These are phyloP conservation scores for Curvularia eragrostidis DNA, from an alignment of 2,329 filamentous ascomycete species.

Conservation along the genomic window DNA sequence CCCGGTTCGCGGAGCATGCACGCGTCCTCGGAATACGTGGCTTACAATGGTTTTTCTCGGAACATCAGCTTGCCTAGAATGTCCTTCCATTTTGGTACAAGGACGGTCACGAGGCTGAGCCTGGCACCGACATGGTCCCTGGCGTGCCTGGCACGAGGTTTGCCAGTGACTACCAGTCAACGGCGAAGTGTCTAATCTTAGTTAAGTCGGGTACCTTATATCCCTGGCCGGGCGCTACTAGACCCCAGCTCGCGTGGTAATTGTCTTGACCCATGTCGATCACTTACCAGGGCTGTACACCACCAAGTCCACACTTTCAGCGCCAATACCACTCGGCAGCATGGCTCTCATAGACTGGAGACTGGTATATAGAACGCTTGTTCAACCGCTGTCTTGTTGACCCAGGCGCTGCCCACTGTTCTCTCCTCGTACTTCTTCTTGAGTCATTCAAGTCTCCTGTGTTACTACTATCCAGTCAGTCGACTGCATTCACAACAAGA, in stretches of 20 bases:
- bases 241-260: constrained; percentile 5
- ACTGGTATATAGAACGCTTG: constrained; percentile 8
- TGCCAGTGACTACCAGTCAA: not conserved
- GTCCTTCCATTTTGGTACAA: not conserved
- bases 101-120: not conserved
- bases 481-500: not conserved
- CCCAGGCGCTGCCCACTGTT: not conserved
- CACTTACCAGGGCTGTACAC: constrained; percentile 4
- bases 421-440: not conserved
- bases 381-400: not conserved
- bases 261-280: constrained; percentile 4
- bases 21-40: not conserved
- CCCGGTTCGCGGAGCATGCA: not conserved
- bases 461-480: not conserved
- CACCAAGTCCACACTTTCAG: not conserved
- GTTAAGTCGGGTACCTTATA: constrained; percentile 5
- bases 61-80: not conserved
- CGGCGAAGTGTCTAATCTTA: constrained; percentile 17
- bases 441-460: not conserved
- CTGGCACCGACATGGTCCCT: constrained; percentile 2
- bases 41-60: not conserved
- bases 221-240: constrained; percentile 1
- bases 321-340: not conserved
- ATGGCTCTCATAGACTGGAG: not conserved
- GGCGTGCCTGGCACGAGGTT: constrained; percentile 4